These are phyloP conservation scores for Quercus robur DNA, from an alignment of 306 rosid genomes.

Conservation along the genomic window DNA sequence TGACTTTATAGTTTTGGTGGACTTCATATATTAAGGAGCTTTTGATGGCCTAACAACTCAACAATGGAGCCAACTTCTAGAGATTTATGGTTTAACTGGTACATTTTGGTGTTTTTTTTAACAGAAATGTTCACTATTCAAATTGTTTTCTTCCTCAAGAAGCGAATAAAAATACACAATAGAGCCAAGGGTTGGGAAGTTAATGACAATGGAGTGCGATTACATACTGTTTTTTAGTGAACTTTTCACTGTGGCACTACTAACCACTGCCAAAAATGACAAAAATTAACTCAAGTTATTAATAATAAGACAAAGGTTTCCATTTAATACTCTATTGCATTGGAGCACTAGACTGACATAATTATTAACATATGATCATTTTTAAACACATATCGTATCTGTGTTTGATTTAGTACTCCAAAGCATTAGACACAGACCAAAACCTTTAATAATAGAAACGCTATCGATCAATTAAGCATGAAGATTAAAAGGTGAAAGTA, in stretches of 20 bases:
- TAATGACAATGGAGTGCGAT: constrained; percentile 11
- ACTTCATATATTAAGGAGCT: background rate
- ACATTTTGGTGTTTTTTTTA: too few relatives aligned
- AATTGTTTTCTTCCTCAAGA: too few relatives aligned
- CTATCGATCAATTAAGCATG: constrained; percentile 39
- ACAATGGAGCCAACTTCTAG: background rate
- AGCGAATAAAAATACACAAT: too few relatives aligned
- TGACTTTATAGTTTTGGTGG: background rate
- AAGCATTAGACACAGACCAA: too few relatives aligned
- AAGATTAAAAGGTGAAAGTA: constrained; percentile 31
- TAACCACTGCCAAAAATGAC: constrained; percentile 30
- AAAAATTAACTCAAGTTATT: constrained; percentile 26
- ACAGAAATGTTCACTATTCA: too few relatives aligned
- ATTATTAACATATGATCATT: too few relatives aligned
- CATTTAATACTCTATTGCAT: too few relatives aligned
- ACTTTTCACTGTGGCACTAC: constrained; percentile 32
- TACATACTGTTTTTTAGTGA: constrained; percentile 14
- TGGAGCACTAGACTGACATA: too few relatives aligned
- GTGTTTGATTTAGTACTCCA: too few relatives aligned
- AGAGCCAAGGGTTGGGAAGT: background rate
- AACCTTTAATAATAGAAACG: constrained; percentile 25
- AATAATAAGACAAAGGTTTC: background rate
- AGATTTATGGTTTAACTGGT: too few relatives aligned
- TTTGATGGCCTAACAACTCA: background rate
- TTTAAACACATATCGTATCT: too few relatives aligned